A percentile compares a stretch with the other conserved stretches of the same genome.
phyloP scores from a whole-genome alignment of 2,329 filamentous ascomycete species.

The Diplodia mutila region DNA sequence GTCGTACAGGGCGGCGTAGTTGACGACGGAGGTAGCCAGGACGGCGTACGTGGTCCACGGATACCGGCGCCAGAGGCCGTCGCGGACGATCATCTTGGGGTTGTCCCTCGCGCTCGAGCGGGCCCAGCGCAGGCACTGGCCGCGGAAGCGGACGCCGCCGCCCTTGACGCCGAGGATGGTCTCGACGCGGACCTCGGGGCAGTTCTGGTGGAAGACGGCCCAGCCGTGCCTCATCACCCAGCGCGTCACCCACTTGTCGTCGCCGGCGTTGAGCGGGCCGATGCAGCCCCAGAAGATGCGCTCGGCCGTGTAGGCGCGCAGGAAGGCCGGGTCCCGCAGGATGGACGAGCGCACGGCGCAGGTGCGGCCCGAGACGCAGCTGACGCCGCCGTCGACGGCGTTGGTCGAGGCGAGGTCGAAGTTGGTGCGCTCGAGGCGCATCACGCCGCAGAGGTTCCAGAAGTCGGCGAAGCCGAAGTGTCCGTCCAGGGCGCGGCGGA shows the following conservation, averaged over 20 bases:
- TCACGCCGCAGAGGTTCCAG: conserved; percentile 33
- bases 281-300: conserved; percentile 27
- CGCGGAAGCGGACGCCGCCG: conserved; percentile 30
- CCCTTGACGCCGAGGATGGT: conserved; percentile 48
- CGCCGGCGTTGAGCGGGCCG: conserved; percentile 33
- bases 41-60: conserved; percentile 62
- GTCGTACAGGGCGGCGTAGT: conserved; percentile 62
- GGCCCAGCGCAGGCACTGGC: conserved; percentile 36
- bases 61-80: conserved; percentile 48
- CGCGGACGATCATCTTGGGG: conserved; percentile 34
- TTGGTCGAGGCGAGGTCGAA: conserved; percentile 39
- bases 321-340: conserved; percentile 32
- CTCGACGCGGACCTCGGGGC: conserved; percentile 51
- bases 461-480: conserved; percentile 23
- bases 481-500: conserved; percentile 3
- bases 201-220: conserved; percentile 58
- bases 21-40: conserved; percentile 58
- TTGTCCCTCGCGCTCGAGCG: conserved; percentile 27
- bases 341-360: conserved; percentile 34
- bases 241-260: conserved; percentile 56
- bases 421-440: conserved; percentile 41
- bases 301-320: conserved; percentile 33
- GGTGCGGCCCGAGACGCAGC: conserved; percentile 39
- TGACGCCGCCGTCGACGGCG: conserved; percentile 39
- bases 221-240: conserved; percentile 53